Conservation (phyloP, 177 flowering plant species). For the Vitis hybrid region DNA sequence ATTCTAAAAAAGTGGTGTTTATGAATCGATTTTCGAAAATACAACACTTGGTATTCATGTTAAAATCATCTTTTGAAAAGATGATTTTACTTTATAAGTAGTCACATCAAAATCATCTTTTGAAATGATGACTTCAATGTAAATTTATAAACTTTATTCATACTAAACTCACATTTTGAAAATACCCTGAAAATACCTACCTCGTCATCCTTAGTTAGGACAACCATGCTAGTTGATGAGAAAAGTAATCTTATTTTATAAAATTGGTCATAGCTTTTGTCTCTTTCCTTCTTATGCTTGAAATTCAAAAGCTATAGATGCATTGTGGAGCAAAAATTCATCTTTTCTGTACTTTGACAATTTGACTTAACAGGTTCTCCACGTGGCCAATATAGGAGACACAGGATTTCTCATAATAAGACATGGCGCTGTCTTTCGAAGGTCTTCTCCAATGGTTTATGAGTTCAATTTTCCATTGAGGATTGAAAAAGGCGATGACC, state of each 20-base stretch:
- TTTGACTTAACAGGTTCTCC: constrained; percentile 52
- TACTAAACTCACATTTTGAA: too few relatives aligned
- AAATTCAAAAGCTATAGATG: neutral
- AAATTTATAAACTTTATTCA: too few relatives aligned
- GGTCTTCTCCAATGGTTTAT: constrained; percentile 63
- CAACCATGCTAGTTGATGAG: neutral
- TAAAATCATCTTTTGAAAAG: too few relatives aligned
- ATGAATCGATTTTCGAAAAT: too few relatives aligned
- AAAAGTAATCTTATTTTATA: neutral
- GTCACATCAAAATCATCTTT: too few relatives aligned
- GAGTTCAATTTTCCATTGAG: constrained; percentile 74
- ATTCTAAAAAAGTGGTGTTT: too few relatives aligned
- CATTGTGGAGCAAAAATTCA: neutral
- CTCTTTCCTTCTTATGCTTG: neutral
- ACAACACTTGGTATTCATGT: too few relatives aligned
- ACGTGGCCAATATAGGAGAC: constrained; percentile 78
- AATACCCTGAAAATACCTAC: too few relatives aligned
- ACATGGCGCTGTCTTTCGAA: constrained; percentile 52
- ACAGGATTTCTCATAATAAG: constrained; percentile 72
- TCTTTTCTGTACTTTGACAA: neutral
- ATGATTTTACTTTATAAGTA: too few relatives aligned
- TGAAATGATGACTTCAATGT: too few relatives aligned
- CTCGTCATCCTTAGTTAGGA: too few relatives aligned
- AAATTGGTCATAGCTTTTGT: neutral
- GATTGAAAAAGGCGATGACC: constrained; percentile 55